phyloP scores from a whole-genome alignment of 768 basidiomycete genomes.

The Atractiella rhizophila region DNA sequence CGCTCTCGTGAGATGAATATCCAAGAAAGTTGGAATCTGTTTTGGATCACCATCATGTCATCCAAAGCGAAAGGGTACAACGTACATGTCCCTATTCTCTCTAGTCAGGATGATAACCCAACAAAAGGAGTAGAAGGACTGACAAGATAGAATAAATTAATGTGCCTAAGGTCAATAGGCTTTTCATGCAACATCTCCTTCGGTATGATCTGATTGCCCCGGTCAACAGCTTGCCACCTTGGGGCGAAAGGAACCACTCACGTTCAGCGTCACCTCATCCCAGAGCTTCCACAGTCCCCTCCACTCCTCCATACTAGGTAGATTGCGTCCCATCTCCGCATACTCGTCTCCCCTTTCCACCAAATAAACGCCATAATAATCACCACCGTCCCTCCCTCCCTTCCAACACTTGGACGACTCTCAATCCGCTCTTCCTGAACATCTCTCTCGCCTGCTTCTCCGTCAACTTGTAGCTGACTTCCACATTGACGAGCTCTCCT shows the following conservation, averaged over 20 bases:
- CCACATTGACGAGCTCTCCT: slow-evolving; percentile 53
- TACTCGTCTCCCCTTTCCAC: slow-evolving; percentile 47
- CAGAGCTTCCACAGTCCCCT: slow-evolving; percentile 57
- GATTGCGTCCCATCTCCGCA: slow-evolving; percentile 11
- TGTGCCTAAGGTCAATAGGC: slow-evolving; percentile 79
- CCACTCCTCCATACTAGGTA: slow-evolving; percentile 61
- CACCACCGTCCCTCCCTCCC: slow-evolving; percentile 50
- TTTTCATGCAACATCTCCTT: slow-evolving; percentile 60
- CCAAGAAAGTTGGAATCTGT: slow-evolving; percentile 47
- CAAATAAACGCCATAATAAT: slow-evolving; percentile 50
- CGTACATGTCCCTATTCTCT: too few species aligned
- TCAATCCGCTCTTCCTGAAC: slow-evolving; percentile 49
- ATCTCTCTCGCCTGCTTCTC: slow-evolving; percentile 40
- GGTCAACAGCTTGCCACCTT: slow-evolving; percentile 22
- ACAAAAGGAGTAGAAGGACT: slow-evolving; percentile 47
- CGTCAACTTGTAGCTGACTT: slow-evolving; percentile 78
- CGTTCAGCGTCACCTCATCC: slow-evolving; percentile 45
- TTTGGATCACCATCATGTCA: slow-evolving; percentile 24
- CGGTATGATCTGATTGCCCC: too few species aligned
- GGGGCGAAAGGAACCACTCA: neutral
- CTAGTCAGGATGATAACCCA: too few species aligned
- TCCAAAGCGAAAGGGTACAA: slow-evolving; percentile 86
- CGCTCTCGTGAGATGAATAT: slow-evolving; percentile 48
- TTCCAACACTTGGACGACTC: slow-evolving; percentile 61
- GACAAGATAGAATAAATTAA: slow-evolving; percentile 84